Evolutionary conservation across 2,329 filamentous ascomycete genomes (phyloP).

Genomic region (Pestalotiopsis sp.): DNA sequence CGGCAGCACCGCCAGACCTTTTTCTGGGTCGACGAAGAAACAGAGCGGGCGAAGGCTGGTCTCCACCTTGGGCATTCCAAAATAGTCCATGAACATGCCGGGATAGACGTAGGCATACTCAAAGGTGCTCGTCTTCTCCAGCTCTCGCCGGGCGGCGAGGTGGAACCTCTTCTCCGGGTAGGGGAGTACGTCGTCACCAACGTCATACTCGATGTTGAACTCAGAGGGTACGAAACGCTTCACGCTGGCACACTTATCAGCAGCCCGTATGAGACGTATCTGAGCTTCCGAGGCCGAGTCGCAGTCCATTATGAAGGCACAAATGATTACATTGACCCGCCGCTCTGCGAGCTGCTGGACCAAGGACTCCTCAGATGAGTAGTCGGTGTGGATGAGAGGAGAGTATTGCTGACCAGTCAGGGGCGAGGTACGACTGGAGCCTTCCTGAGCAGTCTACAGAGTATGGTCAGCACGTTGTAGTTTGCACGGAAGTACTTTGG

Average conservation of each 20-base stretch:
- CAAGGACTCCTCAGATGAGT: constrained; percentile 26
- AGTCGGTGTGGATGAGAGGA: constrained; percentile 30
- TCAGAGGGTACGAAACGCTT: constrained; percentile 39
- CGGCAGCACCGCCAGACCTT: constrained; percentile 29
- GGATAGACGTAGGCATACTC: constrained; percentile 37
- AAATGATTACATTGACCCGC: constrained; percentile 34
- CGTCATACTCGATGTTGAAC: constrained; percentile 39
- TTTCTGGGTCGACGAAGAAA: constrained; percentile 31
- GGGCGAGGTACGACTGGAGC: constrained; percentile 21
- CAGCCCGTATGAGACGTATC: constrained; percentile 34
- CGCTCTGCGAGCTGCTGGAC: constrained; percentile 21
- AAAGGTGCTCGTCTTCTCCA: constrained; percentile 32
- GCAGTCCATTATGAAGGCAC: constrained; percentile 33
- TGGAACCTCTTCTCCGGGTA: constrained; percentile 37
- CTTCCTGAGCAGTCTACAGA: constrained; percentile 16
- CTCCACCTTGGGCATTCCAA: constrained; percentile 29
- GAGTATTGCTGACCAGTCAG: constrained; percentile 22
- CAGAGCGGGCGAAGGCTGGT: constrained; percentile 29
- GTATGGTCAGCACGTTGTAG: constrained; percentile 10
- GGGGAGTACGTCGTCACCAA: constrained; percentile 33
- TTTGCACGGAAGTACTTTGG: not conserved
- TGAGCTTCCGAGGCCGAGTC: constrained; percentile 33
- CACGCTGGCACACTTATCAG: constrained; percentile 30
- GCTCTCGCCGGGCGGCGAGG: constrained; percentile 25
- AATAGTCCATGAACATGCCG: constrained; percentile 41